Base-by-base conservation (phyloP, 345 rosid genomes). In the Cochlearia excelsa region DNA sequence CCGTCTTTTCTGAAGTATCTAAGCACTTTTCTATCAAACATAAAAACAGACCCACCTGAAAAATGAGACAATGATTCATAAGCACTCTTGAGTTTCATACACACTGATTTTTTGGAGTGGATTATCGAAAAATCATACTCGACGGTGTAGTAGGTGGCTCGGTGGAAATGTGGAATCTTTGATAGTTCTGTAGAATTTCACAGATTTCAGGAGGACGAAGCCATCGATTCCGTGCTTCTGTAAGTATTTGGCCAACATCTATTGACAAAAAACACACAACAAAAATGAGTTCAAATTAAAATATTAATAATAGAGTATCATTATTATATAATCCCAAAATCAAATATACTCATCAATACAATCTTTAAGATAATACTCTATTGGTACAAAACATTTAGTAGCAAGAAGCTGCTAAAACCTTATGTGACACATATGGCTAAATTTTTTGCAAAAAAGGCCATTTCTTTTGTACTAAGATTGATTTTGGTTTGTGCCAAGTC, bases 1-100 rank as follows among this genome's bases (percentile, higher is more conserved):
- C 97, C 97, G 41, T 87, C 97, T 78, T 87, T 90, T 74, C 97
- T 82, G 64, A 90, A 90, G 82, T 87, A 90, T 71, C 97, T 81
- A 46, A 87, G 75, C 59, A 82, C 91, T 73, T 90, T 90, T 34
- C 96, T 81, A 69, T 90, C 91, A 68, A 85, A 90, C 54, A 87
- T 84, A 73, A 90, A 87, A 41, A 90, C 78, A 26, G 95, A 85
- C 34, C 97, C 97, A 80, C 84, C 97, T 87, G 82, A 66, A 84
- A 72, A 84, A 72, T 10, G 8, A 48, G n/a, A 54, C 45, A 66
- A 7, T 60, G 54, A 44, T 61, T 50, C 27, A 41, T 1, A 7
- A 5, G 7, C 59, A 45, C 45, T 37, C 3, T 30, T 43, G 42
- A 35, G 28, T 30, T 44, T 16, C 6, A 16, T 16, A 16, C 23